These are phyloP conservation scores for Solidago caesia DNA, from an alignment of 129 eudicot genomes.

Conservation along the genomic window DNA sequence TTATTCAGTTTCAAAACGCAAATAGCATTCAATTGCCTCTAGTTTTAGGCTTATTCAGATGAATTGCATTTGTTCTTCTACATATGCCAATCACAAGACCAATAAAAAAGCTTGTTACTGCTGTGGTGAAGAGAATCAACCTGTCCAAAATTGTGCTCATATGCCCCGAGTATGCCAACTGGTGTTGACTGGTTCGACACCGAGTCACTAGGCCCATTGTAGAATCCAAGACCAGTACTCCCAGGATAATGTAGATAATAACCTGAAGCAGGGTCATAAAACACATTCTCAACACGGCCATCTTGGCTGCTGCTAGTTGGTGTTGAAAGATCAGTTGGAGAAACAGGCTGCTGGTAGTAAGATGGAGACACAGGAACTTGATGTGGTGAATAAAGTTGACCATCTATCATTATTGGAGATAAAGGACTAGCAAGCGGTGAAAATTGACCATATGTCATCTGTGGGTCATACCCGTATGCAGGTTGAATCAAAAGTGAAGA, in stretches of 20 bases:
- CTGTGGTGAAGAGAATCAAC: slow-evolving; percentile 25
- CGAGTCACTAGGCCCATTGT: slow-evolving; percentile 56
- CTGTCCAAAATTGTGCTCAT: slow-evolving; percentile 54
- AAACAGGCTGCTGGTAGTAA: slow-evolving; percentile 61
- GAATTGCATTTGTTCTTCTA: too few species aligned
- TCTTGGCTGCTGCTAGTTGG: slow-evolving; percentile 61
- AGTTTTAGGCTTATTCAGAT: neutral
- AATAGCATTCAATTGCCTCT: neutral
- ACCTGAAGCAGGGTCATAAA: slow-evolving; percentile 54
- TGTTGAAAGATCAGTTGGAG: slow-evolving; percentile 55
- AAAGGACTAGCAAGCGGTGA: slow-evolving; percentile 70
- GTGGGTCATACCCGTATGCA: slow-evolving; percentile 67
- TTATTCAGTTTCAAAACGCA: neutral
- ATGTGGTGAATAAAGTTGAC: slow-evolving; percentile 72
- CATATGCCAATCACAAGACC: neutral
- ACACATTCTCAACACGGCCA: slow-evolving; percentile 43
- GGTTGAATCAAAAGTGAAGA: slow-evolving; percentile 58
- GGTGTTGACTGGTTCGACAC: slow-evolving; percentile 56
- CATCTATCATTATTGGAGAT: slow-evolving; percentile 73
- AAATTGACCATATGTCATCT: slow-evolving; percentile 73
- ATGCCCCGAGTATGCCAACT: slow-evolving; percentile 44
- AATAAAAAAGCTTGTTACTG: neutral
- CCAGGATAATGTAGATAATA: slow-evolving; percentile 60
- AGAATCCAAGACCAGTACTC: slow-evolving; percentile 52
- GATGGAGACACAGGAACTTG: slow-evolving; percentile 72